phyloP scores from a whole-genome alignment of 306 rosid species.

The Cucurbita moschata region DNA sequence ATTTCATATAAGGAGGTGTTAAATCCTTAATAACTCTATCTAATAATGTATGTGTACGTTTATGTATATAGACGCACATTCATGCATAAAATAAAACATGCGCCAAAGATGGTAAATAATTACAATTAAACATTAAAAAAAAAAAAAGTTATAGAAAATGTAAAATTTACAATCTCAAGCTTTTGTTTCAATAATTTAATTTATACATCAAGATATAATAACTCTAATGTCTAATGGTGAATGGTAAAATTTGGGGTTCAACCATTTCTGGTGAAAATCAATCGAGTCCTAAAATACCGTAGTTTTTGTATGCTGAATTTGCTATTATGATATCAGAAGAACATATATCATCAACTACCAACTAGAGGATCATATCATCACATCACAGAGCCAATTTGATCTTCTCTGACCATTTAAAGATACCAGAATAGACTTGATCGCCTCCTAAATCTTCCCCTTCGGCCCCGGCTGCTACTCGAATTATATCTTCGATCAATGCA shows the following conservation, averaged over 20 bases:
- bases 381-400: constrained; percentile 33
- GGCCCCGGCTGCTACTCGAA: constrained; percentile 73
- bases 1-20: no score
- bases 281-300: not conserved
- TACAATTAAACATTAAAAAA: no score
- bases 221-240: not conserved
- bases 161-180: no score
- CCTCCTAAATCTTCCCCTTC: constrained; percentile 65
- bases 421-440: constrained; percentile 52
- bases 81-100: no score
- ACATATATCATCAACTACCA: not conserved
- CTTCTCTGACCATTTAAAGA: constrained; percentile 68
- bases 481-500: constrained; percentile 60
- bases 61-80: no score
- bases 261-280: not conserved
- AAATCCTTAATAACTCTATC: no score
- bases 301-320: not conserved
- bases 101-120: no score
- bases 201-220: not conserved
- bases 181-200: not conserved
- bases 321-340: not conserved
- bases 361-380: constrained; percentile 7
- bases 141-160: no score
- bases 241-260: not conserved
- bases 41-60: no score